Base-by-base conservation (phyloP, 148 eudicot genomes). In the Spergularia bocconei region DNA sequence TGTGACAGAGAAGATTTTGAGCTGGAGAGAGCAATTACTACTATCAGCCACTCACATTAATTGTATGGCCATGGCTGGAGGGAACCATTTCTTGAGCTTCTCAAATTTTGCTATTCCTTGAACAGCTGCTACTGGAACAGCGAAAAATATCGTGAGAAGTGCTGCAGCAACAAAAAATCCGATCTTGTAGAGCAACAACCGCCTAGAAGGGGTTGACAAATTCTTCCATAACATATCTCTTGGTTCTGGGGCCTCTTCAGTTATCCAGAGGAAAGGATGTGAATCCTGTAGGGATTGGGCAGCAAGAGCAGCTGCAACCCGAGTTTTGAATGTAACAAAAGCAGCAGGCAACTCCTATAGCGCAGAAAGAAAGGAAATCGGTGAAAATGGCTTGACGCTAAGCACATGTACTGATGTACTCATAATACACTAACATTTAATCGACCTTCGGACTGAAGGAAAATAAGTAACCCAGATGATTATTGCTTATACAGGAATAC, bases 61-160 rank as follows among this genome's bases (percentile, higher is more conserved):
- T 52, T 87, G 83, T 67, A 93, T 58, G 36, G 97, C 98, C 87
- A 84, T 88, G 19, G 91, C 98, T 55, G 98, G 97, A 76, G 98
- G 98, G 78, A 93, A 93, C 98, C 98, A 93, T 80, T 89, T 87
- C 84, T 72, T 88, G 67, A 93, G 59, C 74, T 77, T 90, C 75
- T 93, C 97, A 80, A 80, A 93, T 75, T 93, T 89, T 25, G 97
- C 97, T 23, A 93, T 86, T 71, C 98, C 98, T 77, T 93, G 98
- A 80, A 93, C 92, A 38, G 93, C 97, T 61, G 97, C 83, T 10
- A 93, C 98, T 20, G 98, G 98, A 20, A 88, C 83, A 44, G 92
- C 82, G 70, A 93, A 93, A 84, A 93, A 93, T 72, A 93, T 78
- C 10, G 98, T 93, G 76, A 93, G 89, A 70, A 93, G 91, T 56